A percentile compares a stretch with the other conserved stretches of the same genome.
Evolutionary conservation across 768 basidiomycete species (phyloP).

Genomic region (Mrakia blollopis): DNA sequence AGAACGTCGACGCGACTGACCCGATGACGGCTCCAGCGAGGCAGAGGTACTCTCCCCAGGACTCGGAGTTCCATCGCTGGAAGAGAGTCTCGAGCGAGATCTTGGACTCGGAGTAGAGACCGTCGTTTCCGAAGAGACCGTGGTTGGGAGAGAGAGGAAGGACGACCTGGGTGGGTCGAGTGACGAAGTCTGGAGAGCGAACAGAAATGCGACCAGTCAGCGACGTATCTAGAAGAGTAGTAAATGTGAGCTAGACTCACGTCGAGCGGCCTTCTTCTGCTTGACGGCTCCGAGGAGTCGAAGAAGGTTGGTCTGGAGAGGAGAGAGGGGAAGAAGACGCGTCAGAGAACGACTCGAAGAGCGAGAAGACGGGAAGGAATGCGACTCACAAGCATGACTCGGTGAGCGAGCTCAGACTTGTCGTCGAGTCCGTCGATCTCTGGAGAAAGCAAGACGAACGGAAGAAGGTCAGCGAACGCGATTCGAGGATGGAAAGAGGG

Average conservation of each 20-base stretch:
- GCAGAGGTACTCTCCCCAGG: slow-evolving; percentile 98
- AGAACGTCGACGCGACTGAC: slow-evolving; percentile 49
- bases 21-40: slow-evolving; percentile 97
- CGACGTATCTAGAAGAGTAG: neutral
- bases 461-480: too few species aligned
- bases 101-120: slow-evolving; percentile 96
- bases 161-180: slow-evolving; percentile 96
- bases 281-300: slow-evolving; percentile 96
- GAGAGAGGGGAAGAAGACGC: neutral
- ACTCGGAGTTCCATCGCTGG: slow-evolving; percentile 96
- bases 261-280: slow-evolving; percentile 89
- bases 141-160: slow-evolving; percentile 97
- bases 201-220: neutral
- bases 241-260: neutral
- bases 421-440: slow-evolving; percentile 97
- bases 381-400: slow-evolving; percentile 73
- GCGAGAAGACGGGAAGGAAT: neutral
- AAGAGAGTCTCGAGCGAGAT: slow-evolving; percentile 96
- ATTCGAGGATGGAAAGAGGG: too few species aligned
- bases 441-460: too few species aligned
- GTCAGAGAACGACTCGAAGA: neutral
- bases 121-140: slow-evolving; percentile 95
- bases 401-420: slow-evolving; percentile 93
- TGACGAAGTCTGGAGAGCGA: slow-evolving; percentile 64
- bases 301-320: slow-evolving; percentile 67